Base-by-base conservation (phyloP, 2,329 filamentous ascomycete genomes). In the Fusarium sp. region DNA sequence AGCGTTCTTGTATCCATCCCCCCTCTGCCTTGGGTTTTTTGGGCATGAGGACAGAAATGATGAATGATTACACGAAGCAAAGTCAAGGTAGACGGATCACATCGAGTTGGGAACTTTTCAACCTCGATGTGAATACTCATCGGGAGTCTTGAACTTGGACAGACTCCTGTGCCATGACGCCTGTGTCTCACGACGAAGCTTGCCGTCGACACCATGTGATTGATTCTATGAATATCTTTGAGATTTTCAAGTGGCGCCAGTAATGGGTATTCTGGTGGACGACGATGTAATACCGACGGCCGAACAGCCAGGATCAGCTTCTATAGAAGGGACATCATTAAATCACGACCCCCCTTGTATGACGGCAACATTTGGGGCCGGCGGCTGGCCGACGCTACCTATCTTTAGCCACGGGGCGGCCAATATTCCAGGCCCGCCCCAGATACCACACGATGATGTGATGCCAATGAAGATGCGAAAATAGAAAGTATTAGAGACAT, bases 341-440 rank as follows among this genome's bases (percentile, higher is more conserved):
- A 20, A 52, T 31, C 48, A 52, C 11, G 24, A 20, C 48, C 48
- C 48, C 48, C 48, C 27, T 31, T 52, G 24, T 31, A 50, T 29
- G 45, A 50, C 45, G 24, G 45, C 45, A 50, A 50, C 24, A 27
- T 52, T 52, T n/a, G 24, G 18, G 48, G 48, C 48, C 27, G 48
- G 48, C 48, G 27, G 48, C 48, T 52, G 48, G 48, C 27, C 48
- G 48, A 52, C 48, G 18, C 27, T 43, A 58, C 33, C 72, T 73
- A 74, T 74, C 69, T 75, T 75, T 75, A 67, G 72, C 54, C 48
- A 61, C 24, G 20, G 20, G 41, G 24, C 20, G 59, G 56, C 56
- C 59, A 31, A 39, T 56, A 52, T 45, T 29, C 9, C 31, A 52
- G 65, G 69, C 65, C 48, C 65, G 33, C 29, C 58, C 50, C n/a